Percentiles rank a stretch among this genome's conserved stretches.
phyloP scores from a whole-genome alignment of 352 stramenopile genomes.

The Thraustochytrium sp. region DNA sequence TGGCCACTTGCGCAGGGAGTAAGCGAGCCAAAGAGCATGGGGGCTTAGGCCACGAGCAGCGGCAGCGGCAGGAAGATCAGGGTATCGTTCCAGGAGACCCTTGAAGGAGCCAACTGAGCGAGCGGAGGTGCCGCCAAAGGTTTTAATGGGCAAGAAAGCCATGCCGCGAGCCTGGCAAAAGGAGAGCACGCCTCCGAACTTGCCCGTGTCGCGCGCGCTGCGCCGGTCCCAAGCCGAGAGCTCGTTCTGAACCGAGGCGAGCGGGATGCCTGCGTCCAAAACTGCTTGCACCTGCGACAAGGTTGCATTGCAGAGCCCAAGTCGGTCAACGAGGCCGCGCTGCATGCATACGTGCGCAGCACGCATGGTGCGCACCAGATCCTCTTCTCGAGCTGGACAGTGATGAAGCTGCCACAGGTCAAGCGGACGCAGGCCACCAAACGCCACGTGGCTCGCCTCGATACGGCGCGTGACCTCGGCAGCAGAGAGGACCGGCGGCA shows the following conservation, averaged over 20 bases:
- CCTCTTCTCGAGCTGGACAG: not conserved
- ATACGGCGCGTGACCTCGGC: not conserved
- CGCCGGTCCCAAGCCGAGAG: slow-evolving; percentile 4
- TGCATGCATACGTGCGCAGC: not conserved
- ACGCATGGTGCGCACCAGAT: not conserved
- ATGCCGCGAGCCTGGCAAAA: not conserved
- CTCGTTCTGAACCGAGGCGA: slow-evolving; percentile 15
- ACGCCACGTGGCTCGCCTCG: not conserved
- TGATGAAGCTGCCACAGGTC: slow-evolving; percentile 16
- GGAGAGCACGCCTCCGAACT: not conserved
- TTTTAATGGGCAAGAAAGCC: slow-evolving; percentile 6
- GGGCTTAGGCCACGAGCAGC: not conserved
- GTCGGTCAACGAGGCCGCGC: not conserved
- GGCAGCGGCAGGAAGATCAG: not conserved
- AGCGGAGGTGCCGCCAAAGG: not conserved
- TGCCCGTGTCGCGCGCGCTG: not conserved
- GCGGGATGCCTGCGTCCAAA: not conserved
- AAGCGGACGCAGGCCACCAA: not conserved
- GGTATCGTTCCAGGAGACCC: not conserved
- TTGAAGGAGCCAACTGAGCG: not conserved
- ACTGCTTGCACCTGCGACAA: not conserved
- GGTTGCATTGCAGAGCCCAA: slow-evolving; percentile 21
- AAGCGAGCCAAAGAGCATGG: not conserved
- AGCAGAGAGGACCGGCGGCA: not conserved
- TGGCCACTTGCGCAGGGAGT: not conserved